phyloP scores from a whole-genome alignment of 495 filamentous ascomycete species.

The Viridothelium virens region DNA sequence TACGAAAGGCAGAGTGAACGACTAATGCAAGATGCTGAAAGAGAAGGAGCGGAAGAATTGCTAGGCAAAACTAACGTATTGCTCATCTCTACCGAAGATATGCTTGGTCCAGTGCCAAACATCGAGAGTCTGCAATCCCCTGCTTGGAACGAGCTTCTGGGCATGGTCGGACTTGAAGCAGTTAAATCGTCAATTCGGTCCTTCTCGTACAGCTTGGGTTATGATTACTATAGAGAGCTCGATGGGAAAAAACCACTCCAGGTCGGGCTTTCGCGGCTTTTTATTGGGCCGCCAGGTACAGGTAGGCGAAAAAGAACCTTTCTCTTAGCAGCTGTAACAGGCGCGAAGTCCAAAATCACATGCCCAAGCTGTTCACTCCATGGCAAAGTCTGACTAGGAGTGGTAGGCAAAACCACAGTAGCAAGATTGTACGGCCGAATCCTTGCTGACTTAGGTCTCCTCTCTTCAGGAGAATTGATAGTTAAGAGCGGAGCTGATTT shows the following conservation, averaged over 20 bases:
- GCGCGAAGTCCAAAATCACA: too few relatives aligned
- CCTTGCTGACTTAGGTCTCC: neutral
- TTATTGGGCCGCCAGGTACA: neutral
- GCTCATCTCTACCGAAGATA: neutral
- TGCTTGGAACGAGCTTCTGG: neutral
- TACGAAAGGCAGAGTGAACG: neutral
- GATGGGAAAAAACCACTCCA: neutral
- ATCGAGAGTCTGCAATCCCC: neutral
- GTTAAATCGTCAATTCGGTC: neutral
- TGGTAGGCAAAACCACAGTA: neutral
- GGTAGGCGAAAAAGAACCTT: neutral
- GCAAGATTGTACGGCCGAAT: neutral
- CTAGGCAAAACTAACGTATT: neutral
- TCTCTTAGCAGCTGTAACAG: neutral
- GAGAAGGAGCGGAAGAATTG: neutral
- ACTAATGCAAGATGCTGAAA: neutral
- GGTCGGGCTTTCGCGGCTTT: neutral
- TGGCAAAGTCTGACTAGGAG: neutral
- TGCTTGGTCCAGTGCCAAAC: neutral
- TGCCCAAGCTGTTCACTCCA: too few relatives aligned
- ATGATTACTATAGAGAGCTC: neutral
- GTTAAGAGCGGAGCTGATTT: neutral
- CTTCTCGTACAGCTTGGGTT: neutral
- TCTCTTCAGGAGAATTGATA: neutral
- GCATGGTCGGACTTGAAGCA: neutral